phyloP scores from a whole-genome alignment of 208 protist genomes.

The Crithidia fasciculata region DNA sequence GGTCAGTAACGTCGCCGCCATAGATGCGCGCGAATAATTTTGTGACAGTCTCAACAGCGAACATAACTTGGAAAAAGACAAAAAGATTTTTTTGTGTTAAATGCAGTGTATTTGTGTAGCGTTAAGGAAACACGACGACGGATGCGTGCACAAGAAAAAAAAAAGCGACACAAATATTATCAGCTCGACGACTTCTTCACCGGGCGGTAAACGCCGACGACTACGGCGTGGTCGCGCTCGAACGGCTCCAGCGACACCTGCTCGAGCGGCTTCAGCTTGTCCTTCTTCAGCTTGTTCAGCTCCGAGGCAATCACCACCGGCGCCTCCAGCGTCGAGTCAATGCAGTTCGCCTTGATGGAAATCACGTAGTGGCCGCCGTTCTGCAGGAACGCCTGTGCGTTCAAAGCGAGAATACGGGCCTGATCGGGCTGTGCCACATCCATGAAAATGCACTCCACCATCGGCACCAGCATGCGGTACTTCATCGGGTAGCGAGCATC shows the following conservation, averaged over 20 bases:
- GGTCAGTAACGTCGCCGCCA: too few relatives aligned
- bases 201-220: slow-evolving; percentile 93
- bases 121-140: too few relatives aligned
- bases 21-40: too few relatives aligned
- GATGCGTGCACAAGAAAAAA: not conserved
- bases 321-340: slow-evolving; percentile 98
- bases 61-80: too few relatives aligned
- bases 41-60: too few relatives aligned
- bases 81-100: too few relatives aligned
- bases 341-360: slow-evolving; percentile 99
- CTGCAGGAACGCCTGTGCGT: slow-evolving; percentile 99
- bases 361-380: slow-evolving; percentile 99
- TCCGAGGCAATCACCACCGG: slow-evolving; percentile 98
- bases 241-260: slow-evolving; percentile 99
- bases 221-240: slow-evolving; percentile 99
- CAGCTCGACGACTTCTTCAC: slow-evolving; percentile 75
- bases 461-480: slow-evolving; percentile 99
- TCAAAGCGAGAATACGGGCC: slow-evolving; percentile 99
- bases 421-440: slow-evolving; percentile 99
- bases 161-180: not conserved
- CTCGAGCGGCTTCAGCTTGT: slow-evolving; percentile 98
- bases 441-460: slow-evolving; percentile 99
- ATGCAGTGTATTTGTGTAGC: too few relatives aligned
- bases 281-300: slow-evolving; percentile 97
- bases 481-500: slow-evolving; percentile 99